phyloP scores from a whole-genome alignment of 805 yeast genomes.

The Metschnikowia lunata region DNA sequence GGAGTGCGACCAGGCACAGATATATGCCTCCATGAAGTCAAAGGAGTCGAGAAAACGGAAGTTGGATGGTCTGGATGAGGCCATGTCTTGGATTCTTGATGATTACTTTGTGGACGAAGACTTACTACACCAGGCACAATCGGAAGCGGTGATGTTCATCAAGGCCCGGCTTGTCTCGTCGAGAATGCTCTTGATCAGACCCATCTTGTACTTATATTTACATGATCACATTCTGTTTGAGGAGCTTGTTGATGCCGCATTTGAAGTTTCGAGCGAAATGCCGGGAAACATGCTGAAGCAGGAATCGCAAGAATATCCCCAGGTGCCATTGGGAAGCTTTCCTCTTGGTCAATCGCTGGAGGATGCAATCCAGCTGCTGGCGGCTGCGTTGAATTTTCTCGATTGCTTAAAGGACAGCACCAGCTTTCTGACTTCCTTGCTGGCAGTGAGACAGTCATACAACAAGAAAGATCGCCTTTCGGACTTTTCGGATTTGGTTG shows the following conservation, averaged over 20 bases:
- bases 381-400: constrained; percentile 5
- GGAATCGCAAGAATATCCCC: background rate
- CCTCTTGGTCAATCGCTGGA: background rate
- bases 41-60: constrained; percentile 18
- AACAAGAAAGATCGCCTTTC: constrained; percentile 24
- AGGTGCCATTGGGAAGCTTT: too few relatives aligned
- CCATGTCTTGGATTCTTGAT: constrained; percentile 24
- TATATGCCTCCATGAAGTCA: constrained; percentile 25
- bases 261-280: constrained; percentile 5
- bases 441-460: background rate
- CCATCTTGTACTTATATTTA: constrained; percentile 29
- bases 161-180: constrained; percentile 34
- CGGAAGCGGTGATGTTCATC: constrained; percentile 36
- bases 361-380: constrained; percentile 5
- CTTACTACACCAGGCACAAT: constrained; percentile 29
- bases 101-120: constrained; percentile 35
- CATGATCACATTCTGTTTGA: constrained; percentile 25
- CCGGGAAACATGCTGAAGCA: background rate
- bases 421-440: too few relatives aligned
- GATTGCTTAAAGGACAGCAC: background rate
- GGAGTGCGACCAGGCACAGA: constrained; percentile 29
- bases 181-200: constrained; percentile 31
- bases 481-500: constrained; percentile 27
- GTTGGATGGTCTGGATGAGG: constrained; percentile 8
- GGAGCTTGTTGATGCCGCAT: constrained; percentile 27